phyloP scores from a whole-genome alignment of 2,329 filamentous ascomycete genomes.

The Pseudogymnoascus sp. region DNA sequence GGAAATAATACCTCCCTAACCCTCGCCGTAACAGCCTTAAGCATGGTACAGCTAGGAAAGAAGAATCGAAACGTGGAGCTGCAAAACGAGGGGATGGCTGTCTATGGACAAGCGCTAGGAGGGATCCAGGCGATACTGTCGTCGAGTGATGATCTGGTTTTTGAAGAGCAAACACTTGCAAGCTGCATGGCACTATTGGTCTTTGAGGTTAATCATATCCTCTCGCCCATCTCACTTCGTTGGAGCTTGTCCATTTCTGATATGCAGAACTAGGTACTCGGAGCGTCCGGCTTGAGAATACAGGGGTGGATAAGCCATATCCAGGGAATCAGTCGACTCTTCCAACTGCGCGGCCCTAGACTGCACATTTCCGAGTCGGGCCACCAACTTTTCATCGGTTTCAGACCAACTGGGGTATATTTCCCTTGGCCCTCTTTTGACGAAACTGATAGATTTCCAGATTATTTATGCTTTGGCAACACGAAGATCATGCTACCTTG shows the following conservation, averaged over 20 bases:
- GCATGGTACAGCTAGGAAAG: conserved; percentile 13
- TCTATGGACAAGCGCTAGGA: conserved; percentile 13
- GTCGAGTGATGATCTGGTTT: conserved; percentile 9
- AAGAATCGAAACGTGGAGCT: conserved; percentile 11
- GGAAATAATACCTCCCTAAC: conserved; percentile 11
- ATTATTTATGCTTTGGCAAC: conserved; percentile 13
- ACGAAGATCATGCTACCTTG: conserved; percentile 12
- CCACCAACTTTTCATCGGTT: conserved; percentile 12
- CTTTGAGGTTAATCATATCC: conserved; percentile 12
- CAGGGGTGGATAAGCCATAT: conserved; percentile 12
- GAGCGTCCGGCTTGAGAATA: conserved; percentile 10
- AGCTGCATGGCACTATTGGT: conserved; percentile 14
- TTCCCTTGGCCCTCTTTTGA: conserved; percentile 11
- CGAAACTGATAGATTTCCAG: conserved; percentile 11
- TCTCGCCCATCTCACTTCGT: conserved; percentile 1
- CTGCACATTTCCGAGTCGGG: conserved; percentile 12
- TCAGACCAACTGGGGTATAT: conserved; percentile 13
- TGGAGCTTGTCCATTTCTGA: conserved; percentile 11
- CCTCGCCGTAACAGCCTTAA: conserved; percentile 12
- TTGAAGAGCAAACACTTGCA: conserved; percentile 13
- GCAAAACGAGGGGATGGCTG: conserved; percentile 11
- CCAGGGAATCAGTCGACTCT: conserved; percentile 11
- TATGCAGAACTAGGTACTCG: conserved; percentile 13
- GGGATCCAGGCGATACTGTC: conserved; percentile 11
- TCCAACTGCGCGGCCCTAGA: conserved; percentile 12